phyloP scores from a whole-genome alignment of 352 stramenopile species.

The Plasmopara halstedii region DNA sequence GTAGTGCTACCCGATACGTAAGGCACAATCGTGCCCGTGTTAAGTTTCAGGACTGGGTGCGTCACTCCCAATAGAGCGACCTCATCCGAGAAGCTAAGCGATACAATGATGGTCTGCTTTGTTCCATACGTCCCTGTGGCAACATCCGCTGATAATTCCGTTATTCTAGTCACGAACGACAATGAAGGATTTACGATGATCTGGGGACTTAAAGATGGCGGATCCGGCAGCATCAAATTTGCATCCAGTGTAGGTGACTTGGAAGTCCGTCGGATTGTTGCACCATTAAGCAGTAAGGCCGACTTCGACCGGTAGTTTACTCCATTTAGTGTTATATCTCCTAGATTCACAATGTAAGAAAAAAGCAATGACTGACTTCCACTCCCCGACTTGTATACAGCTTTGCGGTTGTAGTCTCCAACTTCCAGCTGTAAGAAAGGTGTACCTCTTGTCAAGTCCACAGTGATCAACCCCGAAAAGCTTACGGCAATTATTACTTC shows the following conservation, averaged over 20 bases:
- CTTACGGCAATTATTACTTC: conserved; percentile 52
- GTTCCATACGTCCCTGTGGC: conserved; percentile 47
- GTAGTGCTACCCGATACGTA: conserved; percentile 55
- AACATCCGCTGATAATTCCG: conserved; percentile 39
- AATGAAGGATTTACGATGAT: conserved; percentile 44
- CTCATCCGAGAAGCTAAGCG: conserved; percentile 67
- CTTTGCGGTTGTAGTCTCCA: conserved; percentile 55
- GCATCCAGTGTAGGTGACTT: conserved; percentile 43
- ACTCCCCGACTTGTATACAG: conserved; percentile 47
- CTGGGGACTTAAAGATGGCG: conserved; percentile 32
- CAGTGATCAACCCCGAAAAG: conserved; percentile 49
- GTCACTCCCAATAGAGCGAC: conserved; percentile 42
- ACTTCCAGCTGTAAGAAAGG: conserved; percentile 52
- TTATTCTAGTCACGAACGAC: conserved; percentile 35
- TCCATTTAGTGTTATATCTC: conserved; percentile 35
- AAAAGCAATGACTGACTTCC: conserved; percentile 49
- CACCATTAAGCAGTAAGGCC: conserved; percentile 55
- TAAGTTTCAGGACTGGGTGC: conserved; percentile 44
- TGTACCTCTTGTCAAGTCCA: conserved; percentile 41
- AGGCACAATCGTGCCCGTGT: conserved; percentile 40
- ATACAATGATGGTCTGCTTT: conserved; percentile 67
- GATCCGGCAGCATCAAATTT: conserved; percentile 40
- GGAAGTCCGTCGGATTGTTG: conserved; percentile 47
- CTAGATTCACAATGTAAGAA: conserved; percentile 53
- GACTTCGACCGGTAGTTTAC: conserved; percentile 46